phyloP scores from a whole-genome alignment of 768 basidiomycete species.

The Infundibulicybe gibba region DNA sequence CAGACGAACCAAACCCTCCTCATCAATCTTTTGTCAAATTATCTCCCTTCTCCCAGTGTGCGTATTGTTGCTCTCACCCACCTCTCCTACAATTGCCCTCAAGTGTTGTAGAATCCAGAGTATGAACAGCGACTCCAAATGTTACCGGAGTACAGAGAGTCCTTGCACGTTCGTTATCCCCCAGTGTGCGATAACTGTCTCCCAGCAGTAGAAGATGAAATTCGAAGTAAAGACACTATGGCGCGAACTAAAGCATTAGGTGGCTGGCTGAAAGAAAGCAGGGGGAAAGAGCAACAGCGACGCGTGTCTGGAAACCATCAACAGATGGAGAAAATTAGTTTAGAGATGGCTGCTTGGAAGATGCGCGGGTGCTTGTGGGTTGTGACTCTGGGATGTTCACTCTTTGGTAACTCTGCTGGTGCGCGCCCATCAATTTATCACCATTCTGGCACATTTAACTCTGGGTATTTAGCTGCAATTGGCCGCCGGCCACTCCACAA shows the following conservation, averaged over 20 bases:
- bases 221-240: slow-evolving; percentile 75
- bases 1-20: slow-evolving; percentile 91
- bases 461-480: slow-evolving; percentile 25
- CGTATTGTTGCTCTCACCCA: slow-evolving; percentile 20
- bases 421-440: slow-evolving; percentile 11
- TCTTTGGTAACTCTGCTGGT: slow-evolving; percentile 47
- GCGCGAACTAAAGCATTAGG: slow-evolving; percentile 77
- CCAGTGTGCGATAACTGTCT: slow-evolving; percentile 77
- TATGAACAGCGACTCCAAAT: slow-evolving; percentile 59
- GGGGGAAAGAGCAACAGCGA: slow-evolving; percentile 58
- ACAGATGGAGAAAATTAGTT: slow-evolving; percentile 39
- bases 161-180: slow-evolving; percentile 80
- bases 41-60: slow-evolving; percentile 78
- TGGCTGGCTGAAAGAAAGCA: slow-evolving; percentile 62
- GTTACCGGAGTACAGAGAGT: slow-evolving; percentile 69
- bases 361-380: slow-evolving; percentile 68
- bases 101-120: slow-evolving; percentile 59
- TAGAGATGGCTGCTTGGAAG: slow-evolving; percentile 64
- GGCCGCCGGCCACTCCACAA: slow-evolving; percentile 23
- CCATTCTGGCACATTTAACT: slow-evolving; percentile 1
- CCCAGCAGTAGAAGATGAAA: slow-evolving; percentile 79
- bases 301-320: slow-evolving; percentile 35
- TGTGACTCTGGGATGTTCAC: slow-evolving; percentile 35
- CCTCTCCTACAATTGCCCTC: slow-evolving; percentile 3
- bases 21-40: slow-evolving; percentile 84